These are phyloP conservation scores for Serendipita sp. DNA, from an alignment of 768 basidiomycete genomes.

Conservation along the genomic window DNA sequence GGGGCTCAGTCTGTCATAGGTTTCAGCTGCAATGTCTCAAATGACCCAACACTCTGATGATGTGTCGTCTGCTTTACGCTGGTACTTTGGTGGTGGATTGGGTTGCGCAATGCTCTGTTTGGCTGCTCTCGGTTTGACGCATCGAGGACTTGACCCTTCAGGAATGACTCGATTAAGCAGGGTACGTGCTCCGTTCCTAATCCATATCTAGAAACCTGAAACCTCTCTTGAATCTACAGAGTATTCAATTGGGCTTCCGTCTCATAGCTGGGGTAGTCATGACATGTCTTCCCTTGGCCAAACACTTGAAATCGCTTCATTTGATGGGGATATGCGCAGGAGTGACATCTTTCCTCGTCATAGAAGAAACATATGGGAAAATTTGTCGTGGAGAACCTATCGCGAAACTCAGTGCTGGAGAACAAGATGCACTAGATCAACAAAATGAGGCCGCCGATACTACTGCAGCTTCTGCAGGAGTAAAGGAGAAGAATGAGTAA, in stretches of 20 bases:
- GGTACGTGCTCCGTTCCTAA: background rate
- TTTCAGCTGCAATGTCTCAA: background rate
- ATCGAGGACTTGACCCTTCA: background rate
- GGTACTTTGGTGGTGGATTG: conserved; percentile 18
- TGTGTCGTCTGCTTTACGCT: conserved; percentile 8
- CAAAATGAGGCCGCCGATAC: background rate
- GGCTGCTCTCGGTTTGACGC: background rate
- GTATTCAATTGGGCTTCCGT: background rate
- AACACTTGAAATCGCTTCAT: background rate
- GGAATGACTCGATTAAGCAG: background rate
- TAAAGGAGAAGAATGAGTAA: no score
- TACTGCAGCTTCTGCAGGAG: no score
- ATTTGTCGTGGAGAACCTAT: background rate
- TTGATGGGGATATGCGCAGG: background rate
- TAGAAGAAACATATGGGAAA: background rate
- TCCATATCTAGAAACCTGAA: background rate
- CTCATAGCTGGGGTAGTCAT: background rate
- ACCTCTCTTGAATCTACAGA: background rate
- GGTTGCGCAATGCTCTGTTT: conserved; percentile 15
- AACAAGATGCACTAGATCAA: background rate
- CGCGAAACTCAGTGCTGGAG: background rate
- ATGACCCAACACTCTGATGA: conserved; percentile 9
- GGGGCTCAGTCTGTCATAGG: background rate
- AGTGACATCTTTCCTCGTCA: background rate
- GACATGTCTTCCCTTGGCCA: background rate